A percentile compares a stretch with the other conserved stretches of the same genome.
Conservation (phyloP, 345 rosid genomes). For the Aquilaria malaccensis region DNA sequence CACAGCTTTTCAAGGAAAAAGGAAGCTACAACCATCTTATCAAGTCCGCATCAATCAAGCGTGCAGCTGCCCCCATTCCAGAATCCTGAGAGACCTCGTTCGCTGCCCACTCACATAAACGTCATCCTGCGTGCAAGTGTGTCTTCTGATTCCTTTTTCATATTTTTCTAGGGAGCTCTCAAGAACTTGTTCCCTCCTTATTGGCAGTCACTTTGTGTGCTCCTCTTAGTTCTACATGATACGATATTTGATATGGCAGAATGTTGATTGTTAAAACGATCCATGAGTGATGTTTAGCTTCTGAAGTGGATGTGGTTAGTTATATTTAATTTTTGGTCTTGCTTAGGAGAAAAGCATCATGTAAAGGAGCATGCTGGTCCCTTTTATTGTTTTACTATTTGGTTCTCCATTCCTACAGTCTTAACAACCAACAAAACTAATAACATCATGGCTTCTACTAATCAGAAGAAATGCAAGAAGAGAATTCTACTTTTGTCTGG, state of each 20-base stretch:
- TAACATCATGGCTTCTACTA: no score
- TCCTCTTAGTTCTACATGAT: constrained; percentile 2
- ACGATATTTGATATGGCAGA: constrained; percentile 7
- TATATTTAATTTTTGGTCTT: no score
- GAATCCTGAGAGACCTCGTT: constrained; percentile 39
- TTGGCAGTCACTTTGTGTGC: not conserved
- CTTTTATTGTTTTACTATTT: no score
- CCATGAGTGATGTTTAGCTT: no score
- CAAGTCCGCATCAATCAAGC: constrained; percentile 77
- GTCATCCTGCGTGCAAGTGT: constrained; percentile 18
- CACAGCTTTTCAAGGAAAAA: constrained; percentile 98
- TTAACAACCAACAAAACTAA: no score
- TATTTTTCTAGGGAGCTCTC: constrained; percentile 9
- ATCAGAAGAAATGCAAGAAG: no score
- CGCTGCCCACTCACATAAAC: not conserved
- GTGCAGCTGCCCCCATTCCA: constrained; percentile 53
- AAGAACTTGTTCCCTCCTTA: not conserved
- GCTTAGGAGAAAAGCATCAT: no score
- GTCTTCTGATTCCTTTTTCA: constrained; percentile 14
- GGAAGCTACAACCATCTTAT: constrained; percentile 94
- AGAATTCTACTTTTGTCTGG: no score
- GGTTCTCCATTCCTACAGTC: no score
- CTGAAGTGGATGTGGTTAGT: no score
- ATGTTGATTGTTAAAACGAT: no score
- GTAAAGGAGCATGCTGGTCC: no score